Percentiles rank a stretch among this genome's conserved stretches.
Evolutionary conservation across 768 basidiomycete species (phyloP).

Genomic region (Goffeauzyma gilvescens): DNA sequence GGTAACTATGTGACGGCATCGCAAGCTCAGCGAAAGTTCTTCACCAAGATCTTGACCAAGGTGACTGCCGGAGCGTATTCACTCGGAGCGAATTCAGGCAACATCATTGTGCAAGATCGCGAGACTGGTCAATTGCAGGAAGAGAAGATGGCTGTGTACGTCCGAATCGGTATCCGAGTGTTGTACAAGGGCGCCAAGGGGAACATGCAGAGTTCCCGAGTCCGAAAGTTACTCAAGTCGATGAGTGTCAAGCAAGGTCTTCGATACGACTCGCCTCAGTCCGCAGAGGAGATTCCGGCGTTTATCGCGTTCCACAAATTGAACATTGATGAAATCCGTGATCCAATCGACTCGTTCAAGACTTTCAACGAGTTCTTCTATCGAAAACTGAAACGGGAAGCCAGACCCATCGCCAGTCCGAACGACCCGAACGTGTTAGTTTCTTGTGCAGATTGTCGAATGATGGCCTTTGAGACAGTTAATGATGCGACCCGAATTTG

Average conservation of each 20-base stretch:
- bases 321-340: slow-evolving; percentile 58
- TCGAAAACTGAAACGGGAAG: slow-evolving; percentile 67
- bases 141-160: slow-evolving; percentile 87
- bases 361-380: slow-evolving; percentile 81
- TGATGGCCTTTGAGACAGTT: slow-evolving; percentile 80
- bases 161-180: slow-evolving; percentile 74
- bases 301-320: slow-evolving; percentile 85
- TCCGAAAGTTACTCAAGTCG: slow-evolving; percentile 65
- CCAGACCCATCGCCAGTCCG: slow-evolving; percentile 53
- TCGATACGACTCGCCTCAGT: slow-evolving; percentile 77
- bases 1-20: slow-evolving; percentile 83
- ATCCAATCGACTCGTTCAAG: slow-evolving; percentile 67
- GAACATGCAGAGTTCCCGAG: slow-evolving; percentile 71
- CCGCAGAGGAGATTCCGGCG: slow-evolving; percentile 57
- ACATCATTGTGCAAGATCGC: slow-evolving; percentile 92
- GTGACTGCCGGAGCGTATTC: slow-evolving; percentile 70
- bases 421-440: slow-evolving; percentile 62
- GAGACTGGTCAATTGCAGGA: slow-evolving; percentile 74
- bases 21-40: slow-evolving; percentile 95
- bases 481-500: slow-evolving; percentile 70
- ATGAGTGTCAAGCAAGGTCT: slow-evolving; percentile 80
- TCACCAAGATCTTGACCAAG: slow-evolving; percentile 72
- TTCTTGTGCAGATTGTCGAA: slow-evolving; percentile 83
- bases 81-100: slow-evolving; percentile 89
- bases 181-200: slow-evolving; percentile 74